Percentiles rank a stretch among this genome's conserved stretches.
These are phyloP conservation scores for Fusarium cyanostomum DNA, from an alignment of 2,329 filamentous ascomycete species.

Conservation along the genomic window DNA sequence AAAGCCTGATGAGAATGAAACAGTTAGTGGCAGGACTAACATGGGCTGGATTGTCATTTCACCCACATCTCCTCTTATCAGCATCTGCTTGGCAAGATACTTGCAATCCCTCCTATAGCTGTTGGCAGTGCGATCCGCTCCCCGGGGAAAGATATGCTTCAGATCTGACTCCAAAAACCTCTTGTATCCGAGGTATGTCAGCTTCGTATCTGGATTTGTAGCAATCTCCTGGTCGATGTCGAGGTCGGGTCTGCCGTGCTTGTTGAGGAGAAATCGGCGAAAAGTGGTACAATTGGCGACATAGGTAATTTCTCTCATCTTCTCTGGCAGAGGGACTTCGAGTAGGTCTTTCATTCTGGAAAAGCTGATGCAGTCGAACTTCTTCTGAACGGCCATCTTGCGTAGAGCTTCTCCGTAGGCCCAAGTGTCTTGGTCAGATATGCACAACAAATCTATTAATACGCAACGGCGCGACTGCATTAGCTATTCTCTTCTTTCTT, in stretches of 20 bases:
- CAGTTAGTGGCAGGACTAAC: too few relatives aligned
- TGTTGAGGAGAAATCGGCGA: slow-evolving; percentile 43
- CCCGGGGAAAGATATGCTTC: slow-evolving; percentile 41
- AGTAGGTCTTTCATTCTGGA: slow-evolving; percentile 57
- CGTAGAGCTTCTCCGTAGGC: slow-evolving; percentile 58
- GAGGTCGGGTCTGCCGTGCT: slow-evolving; percentile 35
- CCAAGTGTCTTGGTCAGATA: slow-evolving; percentile 59
- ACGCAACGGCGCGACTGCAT: too few relatives aligned
- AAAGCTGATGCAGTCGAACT: slow-evolving; percentile 55
- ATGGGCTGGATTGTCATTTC: too few relatives aligned
- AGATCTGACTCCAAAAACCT: slow-evolving; percentile 45
- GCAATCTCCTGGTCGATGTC: slow-evolving; percentile 45
- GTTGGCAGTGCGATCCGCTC: slow-evolving; percentile 29
- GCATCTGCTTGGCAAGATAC: slow-evolving; percentile 46
- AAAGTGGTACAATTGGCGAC: slow-evolving; percentile 46
- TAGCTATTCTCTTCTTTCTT: too few relatives aligned
- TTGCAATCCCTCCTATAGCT: slow-evolving; percentile 41
- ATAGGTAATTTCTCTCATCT: slow-evolving; percentile 55
- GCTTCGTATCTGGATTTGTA: slow-evolving; percentile 39
- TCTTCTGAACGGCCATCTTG: slow-evolving; percentile 49
- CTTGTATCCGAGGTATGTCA: slow-evolving; percentile 46
- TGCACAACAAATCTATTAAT: slow-evolving; percentile 56
- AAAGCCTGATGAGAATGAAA: slow-evolving; percentile 38
- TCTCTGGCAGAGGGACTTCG: slow-evolving; percentile 49
- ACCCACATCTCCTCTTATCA: slow-evolving; percentile 44